phyloP scores from a whole-genome alignment of 306 rosid species.

The Hylodesmum podocarpum region DNA sequence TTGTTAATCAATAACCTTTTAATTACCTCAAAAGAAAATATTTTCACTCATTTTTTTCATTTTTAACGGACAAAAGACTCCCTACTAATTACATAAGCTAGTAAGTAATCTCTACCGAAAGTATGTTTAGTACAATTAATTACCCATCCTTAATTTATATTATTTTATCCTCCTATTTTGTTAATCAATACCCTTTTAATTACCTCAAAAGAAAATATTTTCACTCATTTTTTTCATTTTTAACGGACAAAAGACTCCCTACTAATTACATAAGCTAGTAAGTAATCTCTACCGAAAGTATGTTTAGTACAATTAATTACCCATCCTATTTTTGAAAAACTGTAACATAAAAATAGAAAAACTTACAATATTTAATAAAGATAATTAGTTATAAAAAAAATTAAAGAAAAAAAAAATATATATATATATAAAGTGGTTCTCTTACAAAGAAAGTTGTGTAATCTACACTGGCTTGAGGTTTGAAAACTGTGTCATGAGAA shows the following conservation, averaged over 20 bases:
- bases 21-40: no score
- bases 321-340: neutral
- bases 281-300: constrained; percentile 32
- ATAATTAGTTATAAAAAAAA: no score
- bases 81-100: neutral
- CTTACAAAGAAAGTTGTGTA: neutral
- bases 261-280: neutral
- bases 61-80: neutral
- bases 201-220: no score
- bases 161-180: no score
- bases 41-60: neutral
- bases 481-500: neutral
- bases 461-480: neutral
- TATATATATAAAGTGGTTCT: no score
- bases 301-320: neutral
- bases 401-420: no score
- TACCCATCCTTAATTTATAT: no score
- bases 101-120: constrained; percentile 37
- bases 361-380: no score
- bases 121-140: neutral
- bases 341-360: no score
- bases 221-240: neutral
- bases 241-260: neutral
- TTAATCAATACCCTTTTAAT: no score
- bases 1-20: no score